Evolutionary conservation across 106 monocot species (phyloP).

Genomic region (Allium sativum): DNA sequence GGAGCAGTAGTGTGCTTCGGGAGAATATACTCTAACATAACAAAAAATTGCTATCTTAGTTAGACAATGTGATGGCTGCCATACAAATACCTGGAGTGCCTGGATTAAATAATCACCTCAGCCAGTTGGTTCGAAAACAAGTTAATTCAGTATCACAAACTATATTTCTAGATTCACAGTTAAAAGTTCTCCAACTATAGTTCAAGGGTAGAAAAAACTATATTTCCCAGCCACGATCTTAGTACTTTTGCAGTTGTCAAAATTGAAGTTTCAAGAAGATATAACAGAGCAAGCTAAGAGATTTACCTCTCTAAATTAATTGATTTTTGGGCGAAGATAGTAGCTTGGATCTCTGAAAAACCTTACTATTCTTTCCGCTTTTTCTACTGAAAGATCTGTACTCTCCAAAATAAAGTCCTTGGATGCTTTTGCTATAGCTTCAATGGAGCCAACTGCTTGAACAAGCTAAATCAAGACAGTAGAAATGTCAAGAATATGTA

Average conservation of each 20-base stretch:
- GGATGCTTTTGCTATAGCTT: constrained; percentile 81
- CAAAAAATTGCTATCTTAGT: too few relatives aligned
- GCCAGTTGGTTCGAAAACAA: too few relatives aligned
- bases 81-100: too few relatives aligned
- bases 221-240: too few relatives aligned
- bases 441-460: constrained; percentile 81
- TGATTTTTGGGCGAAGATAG: constrained; percentile 67
- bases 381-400: constrained; percentile 85
- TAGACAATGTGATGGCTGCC: too few relatives aligned
- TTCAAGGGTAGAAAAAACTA: too few relatives aligned
- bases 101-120: too few relatives aligned
- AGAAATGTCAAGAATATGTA: neutral
- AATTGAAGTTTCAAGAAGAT: neutral
- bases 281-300: neutral
- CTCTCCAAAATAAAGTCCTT: constrained; percentile 68
- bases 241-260: neutral
- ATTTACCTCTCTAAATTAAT: constrained; percentile 25
- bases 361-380: constrained; percentile 70
- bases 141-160: too few relatives aligned
- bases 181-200: too few relatives aligned
- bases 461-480: constrained; percentile 49
- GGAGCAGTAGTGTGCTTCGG: too few relatives aligned
- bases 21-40: too few relatives aligned
- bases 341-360: constrained; percentile 85
- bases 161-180: too few relatives aligned